Percentiles rank a stretch among this genome's conserved stretches.
phyloP scores from a whole-genome alignment of 2,329 filamentous ascomycete species.

The Myriangium duriaei region DNA sequence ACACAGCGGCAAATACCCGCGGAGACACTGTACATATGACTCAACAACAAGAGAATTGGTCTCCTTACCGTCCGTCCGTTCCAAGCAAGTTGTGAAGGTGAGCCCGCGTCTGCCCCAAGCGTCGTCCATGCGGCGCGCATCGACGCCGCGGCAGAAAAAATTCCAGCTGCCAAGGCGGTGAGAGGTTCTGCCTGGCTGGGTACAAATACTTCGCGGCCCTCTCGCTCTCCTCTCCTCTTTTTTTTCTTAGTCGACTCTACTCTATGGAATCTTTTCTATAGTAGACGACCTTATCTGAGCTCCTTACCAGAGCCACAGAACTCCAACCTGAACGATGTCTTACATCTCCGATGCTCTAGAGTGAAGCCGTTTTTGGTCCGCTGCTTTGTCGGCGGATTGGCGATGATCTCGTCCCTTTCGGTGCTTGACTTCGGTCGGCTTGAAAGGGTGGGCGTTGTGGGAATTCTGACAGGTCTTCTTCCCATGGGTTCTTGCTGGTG shows the following conservation, averaged over 20 bases:
- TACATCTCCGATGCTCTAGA: conserved; percentile 74
- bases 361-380: conserved; percentile 46
- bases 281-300: conserved; percentile 86
- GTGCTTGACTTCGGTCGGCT: conserved; percentile 13
- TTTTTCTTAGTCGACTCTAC: conserved; percentile 14
- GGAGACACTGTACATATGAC: too few species aligned
- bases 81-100: too few species aligned
- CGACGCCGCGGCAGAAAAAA: not conserved
- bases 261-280: conserved; percentile 91
- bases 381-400: conserved; percentile 10
- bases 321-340: conserved; percentile 90
- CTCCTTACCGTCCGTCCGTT: too few species aligned
- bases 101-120: too few species aligned
- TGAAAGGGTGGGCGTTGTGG: conserved; percentile 13
- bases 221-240: conserved; percentile 10
- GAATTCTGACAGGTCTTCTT: conserved; percentile 14
- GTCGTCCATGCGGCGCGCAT: too few species aligned
- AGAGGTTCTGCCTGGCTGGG: not conserved
- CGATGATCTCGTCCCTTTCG: conserved; percentile 14
- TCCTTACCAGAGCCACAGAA: conserved; percentile 86
- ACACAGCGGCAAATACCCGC: too few species aligned
- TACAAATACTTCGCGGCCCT: not conserved
- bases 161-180: not conserved
- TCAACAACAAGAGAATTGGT: too few species aligned
- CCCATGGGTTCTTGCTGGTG: not conserved